Evolutionary conservation across 108 stramenopile species (phyloP).

Genomic region (Pelagomonas calceolata): DNA sequence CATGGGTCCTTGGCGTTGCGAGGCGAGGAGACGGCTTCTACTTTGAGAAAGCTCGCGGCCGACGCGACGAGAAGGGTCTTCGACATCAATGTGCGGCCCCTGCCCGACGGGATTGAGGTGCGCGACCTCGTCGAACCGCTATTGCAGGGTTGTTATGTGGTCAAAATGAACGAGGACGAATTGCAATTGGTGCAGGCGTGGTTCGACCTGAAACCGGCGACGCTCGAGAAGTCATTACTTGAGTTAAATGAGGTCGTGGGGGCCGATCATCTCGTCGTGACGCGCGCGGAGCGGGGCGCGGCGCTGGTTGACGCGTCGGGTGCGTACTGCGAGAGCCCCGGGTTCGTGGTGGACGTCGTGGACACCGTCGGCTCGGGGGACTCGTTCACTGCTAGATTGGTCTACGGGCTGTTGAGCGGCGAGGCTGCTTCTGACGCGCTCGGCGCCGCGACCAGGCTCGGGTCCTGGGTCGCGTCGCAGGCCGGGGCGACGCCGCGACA

Average conservation of each 20-base stretch:
- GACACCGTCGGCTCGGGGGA: conserved; percentile 42
- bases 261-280: conserved; percentile 33
- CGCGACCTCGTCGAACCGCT: conserved; percentile 17
- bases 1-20: not conserved
- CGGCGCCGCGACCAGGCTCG: conserved; percentile 27
- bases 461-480: conserved; percentile 30
- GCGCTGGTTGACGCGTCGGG: conserved; percentile 10
- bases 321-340: conserved; percentile 4
- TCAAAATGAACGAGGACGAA: conserved; percentile 44
- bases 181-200: conserved; percentile 22
- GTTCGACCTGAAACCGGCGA: conserved; percentile 10
- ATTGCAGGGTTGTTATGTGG: conserved; percentile 17
- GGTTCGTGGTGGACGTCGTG: conserved; percentile 4
- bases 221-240: not conserved
- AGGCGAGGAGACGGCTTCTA: not conserved
- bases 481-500: conserved; percentile 35
- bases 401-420: conserved; percentile 19
- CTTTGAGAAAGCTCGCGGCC: not conserved
- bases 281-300: conserved; percentile 29
- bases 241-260: conserved; percentile 26
- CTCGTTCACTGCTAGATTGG: conserved; percentile 30
- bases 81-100: conserved; percentile 37
- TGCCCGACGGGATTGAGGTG: conserved; percentile 7
- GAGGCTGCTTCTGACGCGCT: conserved; percentile 22
- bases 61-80: conserved; percentile 6